Evolutionary conservation across 148 eudicot species (phyloP).

Genomic region (Chenopodium quinoa): DNA sequence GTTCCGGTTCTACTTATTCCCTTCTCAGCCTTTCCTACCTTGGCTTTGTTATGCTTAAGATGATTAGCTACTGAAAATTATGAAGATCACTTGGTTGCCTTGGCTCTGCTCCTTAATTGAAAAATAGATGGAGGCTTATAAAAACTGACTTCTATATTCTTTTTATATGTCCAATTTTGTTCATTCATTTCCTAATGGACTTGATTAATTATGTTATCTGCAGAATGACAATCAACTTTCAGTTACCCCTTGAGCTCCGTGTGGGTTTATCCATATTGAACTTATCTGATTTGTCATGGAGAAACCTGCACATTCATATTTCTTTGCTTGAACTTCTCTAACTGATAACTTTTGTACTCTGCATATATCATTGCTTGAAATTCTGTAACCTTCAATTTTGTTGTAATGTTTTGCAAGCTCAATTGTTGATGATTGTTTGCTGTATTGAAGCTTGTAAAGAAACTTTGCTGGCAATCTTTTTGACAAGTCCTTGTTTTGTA

Average conservation of each 20-base stretch:
- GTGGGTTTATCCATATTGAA: neutral
- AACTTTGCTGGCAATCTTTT: neutral
- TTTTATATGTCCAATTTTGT: neutral
- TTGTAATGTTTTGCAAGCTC: neutral
- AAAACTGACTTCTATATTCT: neutral
- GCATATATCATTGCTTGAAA: no score
- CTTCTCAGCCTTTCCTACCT: neutral
- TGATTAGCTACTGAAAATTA: neutral
- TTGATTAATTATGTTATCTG: no score
- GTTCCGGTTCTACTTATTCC: neutral
- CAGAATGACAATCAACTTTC: no score
- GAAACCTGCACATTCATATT: neutral
- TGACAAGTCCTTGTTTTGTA: slow-evolving; percentile 1
- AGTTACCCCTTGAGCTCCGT: no score
- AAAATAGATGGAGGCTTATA: neutral
- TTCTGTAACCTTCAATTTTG: neutral
- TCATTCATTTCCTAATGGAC: neutral
- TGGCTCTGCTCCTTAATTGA: neutral
- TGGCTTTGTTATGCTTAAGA: neutral
- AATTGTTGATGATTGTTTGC: neutral
- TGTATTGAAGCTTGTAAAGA: neutral
- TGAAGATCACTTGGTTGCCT: neutral
- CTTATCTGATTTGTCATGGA: neutral
- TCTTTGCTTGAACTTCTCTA: neutral
- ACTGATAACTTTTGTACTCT: neutral